These are phyloP conservation scores for Nannizziopsis arthrosporioides DNA, from an alignment of 2,329 filamentous ascomycete genomes.

Conservation along the genomic window DNA sequence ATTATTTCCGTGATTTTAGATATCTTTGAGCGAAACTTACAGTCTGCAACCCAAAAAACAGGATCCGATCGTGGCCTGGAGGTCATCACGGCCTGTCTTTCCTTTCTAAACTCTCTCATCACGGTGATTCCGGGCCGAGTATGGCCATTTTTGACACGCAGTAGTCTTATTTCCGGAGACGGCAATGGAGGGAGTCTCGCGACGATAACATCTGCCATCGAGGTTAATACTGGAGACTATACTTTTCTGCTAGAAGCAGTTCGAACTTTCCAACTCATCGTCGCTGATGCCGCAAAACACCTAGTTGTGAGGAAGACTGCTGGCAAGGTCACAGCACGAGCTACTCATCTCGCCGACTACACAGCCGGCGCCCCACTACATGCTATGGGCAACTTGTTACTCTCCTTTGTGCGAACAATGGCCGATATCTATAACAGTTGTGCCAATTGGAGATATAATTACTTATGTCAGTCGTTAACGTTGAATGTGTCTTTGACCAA, in stretches of 20 bases:
- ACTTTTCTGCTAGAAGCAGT: slow-evolving; percentile 65
- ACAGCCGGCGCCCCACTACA: slow-evolving; percentile 66
- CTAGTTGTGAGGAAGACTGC: slow-evolving; percentile 36
- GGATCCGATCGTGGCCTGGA: slow-evolving; percentile 52
- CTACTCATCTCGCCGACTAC: slow-evolving; percentile 35
- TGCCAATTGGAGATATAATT: slow-evolving; percentile 70
- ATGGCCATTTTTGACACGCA: slow-evolving; percentile 80
- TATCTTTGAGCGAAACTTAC: slow-evolving; percentile 60
- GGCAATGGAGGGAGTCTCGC: slow-evolving; percentile 65
- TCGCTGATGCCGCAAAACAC: slow-evolving; percentile 59
- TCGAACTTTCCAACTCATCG: slow-evolving; percentile 59
- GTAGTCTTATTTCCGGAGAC: slow-evolving; percentile 64
- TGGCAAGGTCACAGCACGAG: slow-evolving; percentile 23
- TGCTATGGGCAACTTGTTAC: slow-evolving; percentile 57
- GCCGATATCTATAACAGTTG: slow-evolving; percentile 80
- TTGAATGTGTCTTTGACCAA: slow-evolving; percentile 57
- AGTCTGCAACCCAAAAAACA: slow-evolving; percentile 44
- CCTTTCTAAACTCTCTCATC: slow-evolving; percentile 65
- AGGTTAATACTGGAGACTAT: slow-evolving; percentile 65
- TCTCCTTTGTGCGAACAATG: slow-evolving; percentile 61
- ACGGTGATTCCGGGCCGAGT: slow-evolving; percentile 66
- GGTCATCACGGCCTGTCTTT: slow-evolving; percentile 61
- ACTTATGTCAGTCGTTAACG: slow-evolving; percentile 54
- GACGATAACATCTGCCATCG: slow-evolving; percentile 67
- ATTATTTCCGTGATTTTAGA: slow-evolving; percentile 73